These are phyloP conservation scores for Citrus mangshanensis DNA, from an alignment of 345 rosid genomes.

Conservation along the genomic window DNA sequence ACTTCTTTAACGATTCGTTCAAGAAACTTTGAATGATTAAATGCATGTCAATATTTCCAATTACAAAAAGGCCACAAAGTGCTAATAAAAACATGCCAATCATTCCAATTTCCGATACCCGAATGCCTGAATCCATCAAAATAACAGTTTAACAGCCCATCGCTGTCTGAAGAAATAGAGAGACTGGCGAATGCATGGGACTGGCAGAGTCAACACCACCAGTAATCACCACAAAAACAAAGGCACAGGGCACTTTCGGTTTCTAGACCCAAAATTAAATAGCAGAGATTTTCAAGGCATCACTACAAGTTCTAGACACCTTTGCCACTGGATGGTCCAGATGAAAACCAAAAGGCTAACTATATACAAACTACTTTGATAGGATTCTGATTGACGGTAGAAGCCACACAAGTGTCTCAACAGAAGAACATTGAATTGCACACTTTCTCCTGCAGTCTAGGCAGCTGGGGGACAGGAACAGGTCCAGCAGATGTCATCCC, in stretches of 20 bases:
- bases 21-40: too few relatives aligned
- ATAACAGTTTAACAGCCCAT: not conserved
- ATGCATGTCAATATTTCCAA: not conserved
- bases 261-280: not conserved
- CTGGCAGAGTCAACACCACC: not conserved
- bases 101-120: not conserved
- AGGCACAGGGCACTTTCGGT: not conserved
- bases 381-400: not conserved
- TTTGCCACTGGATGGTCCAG: not conserved
- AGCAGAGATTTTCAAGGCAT: not conserved
- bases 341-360: not conserved
- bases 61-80: not conserved
- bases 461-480: conserved; percentile 51
- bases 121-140: not conserved
- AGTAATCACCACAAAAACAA: not conserved
- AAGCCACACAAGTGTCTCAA: conserved; percentile 13
- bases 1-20: too few relatives aligned
- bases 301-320: not conserved
- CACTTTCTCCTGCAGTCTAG: conserved; percentile 43
- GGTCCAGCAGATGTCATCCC: conserved; percentile 48
- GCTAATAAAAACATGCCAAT: not conserved
- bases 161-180: too few relatives aligned
- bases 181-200: not conserved
- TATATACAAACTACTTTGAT: not conserved
- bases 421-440: conserved; percentile 79